Evolutionary conservation across 2,329 filamentous ascomycete genomes (phyloP).

Genomic region (Escovopsis sp.): DNA sequence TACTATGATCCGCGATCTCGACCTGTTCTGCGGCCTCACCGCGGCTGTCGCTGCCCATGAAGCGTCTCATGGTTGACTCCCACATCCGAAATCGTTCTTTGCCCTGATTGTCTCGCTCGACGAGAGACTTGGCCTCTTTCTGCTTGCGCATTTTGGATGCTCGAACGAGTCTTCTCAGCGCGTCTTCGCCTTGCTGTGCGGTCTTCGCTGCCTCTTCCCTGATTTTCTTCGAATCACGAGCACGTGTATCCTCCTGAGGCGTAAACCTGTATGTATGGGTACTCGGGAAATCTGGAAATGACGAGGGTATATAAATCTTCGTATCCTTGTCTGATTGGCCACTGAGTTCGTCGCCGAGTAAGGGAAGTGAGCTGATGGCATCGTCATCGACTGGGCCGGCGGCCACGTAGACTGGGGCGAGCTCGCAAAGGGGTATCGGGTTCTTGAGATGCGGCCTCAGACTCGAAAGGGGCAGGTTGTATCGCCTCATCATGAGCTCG

Average conservation of each 20-base stretch:
- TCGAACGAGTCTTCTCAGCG: slow-evolving; percentile 42
- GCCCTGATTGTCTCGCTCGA: slow-evolving; percentile 35
- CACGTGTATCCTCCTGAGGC: slow-evolving; percentile 31
- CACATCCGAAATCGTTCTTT: slow-evolving; percentile 44
- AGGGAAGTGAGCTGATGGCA: slow-evolving; percentile 27
- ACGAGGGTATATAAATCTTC: slow-evolving; percentile 40
- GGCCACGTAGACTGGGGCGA: slow-evolving; percentile 24
- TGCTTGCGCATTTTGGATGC: slow-evolving; percentile 50
- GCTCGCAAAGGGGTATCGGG: slow-evolving; percentile 28
- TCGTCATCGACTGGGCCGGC: slow-evolving; percentile 24
- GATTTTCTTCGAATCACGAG: slow-evolving; percentile 40
- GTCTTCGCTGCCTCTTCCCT: slow-evolving; percentile 44
- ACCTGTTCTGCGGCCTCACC: slow-evolving; percentile 22
- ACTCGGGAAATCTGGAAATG: slow-evolving; percentile 48
- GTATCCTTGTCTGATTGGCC: slow-evolving; percentile 41
- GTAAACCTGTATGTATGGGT: slow-evolving; percentile 51
- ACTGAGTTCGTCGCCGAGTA: slow-evolving; percentile 40
- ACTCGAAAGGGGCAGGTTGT: slow-evolving; percentile 35
- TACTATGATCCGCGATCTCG: slow-evolving; percentile 47
- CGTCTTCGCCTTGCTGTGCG: slow-evolving; percentile 47
- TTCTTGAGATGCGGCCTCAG: slow-evolving; percentile 42
- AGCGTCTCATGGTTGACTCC: slow-evolving; percentile 45
- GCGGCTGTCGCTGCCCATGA: slow-evolving; percentile 25
- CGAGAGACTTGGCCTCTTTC: slow-evolving; percentile 45
- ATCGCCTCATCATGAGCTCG: slow-evolving; percentile 34